Conservation (phyloP, 78 protist genomes). For the Dictyostelium brefeldianum region DNA sequence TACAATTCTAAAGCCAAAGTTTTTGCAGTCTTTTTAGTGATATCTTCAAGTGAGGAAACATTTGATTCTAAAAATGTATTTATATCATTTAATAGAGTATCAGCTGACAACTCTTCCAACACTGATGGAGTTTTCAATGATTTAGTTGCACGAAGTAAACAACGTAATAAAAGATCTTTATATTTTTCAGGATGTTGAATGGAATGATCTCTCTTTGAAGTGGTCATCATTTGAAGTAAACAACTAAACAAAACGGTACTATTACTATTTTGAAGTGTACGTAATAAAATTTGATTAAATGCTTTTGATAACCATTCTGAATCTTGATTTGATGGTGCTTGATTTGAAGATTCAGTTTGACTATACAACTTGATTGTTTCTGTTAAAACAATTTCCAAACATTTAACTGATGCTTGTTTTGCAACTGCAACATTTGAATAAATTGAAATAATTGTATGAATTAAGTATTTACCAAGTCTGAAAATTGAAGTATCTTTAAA, state of each 20-base stretch:
- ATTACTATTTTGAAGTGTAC: conserved; percentile 52
- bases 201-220: not conserved
- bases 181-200: conserved; percentile 16
- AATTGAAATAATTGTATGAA: conserved; percentile 46
- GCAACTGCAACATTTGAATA: conserved; percentile 30
- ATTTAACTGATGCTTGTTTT: conserved; percentile 12
- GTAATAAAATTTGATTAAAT: conserved; percentile 58
- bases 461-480: conserved; percentile 64
- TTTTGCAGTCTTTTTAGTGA: conserved; percentile 34
- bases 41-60: conserved; percentile 12
- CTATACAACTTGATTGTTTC: conserved; percentile 26
- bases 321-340: not conserved
- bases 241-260: conserved; percentile 15
- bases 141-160: conserved; percentile 61
- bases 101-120: conserved; percentile 15
- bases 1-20: conserved; percentile 46
- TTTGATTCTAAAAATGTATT: conserved; percentile 6
- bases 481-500: conserved; percentile 12
- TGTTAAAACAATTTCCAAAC: conserved; percentile 39
- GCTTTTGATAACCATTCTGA: conserved; percentile 68
- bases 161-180: conserved; percentile 50
- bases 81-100: conserved; percentile 14
- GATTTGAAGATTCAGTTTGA: not conserved
- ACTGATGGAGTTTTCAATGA: conserved; percentile 26
- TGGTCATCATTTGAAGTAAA: conserved; percentile 28